These are phyloP conservation scores for Agrocybe praecox DNA, from an alignment of 768 basidiomycete genomes.

Conservation along the genomic window DNA sequence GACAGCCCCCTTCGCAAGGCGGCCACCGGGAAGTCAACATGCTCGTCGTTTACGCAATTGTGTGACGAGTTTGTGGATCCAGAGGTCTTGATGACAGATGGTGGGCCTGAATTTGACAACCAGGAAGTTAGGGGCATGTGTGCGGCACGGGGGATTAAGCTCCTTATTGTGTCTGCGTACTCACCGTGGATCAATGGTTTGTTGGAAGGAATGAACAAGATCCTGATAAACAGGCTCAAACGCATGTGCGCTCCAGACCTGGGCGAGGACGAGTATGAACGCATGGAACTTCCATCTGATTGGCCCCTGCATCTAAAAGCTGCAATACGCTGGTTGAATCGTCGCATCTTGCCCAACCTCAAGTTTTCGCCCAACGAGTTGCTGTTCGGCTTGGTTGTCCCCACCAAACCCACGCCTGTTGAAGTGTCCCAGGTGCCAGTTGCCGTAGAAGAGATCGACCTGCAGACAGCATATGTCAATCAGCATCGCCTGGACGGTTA, in stretches of 20 bases:
- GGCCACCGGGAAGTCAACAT: constrained; percentile 28
- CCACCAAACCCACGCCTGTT: constrained; percentile 20
- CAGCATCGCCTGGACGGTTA: constrained; percentile 33
- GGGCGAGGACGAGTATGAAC: constrained; percentile 23
- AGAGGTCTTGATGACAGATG: constrained; percentile 38
- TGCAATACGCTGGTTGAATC: constrained; percentile 25
- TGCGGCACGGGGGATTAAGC: constrained; percentile 12
- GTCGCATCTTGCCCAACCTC: constrained; percentile 22
- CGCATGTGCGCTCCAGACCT: constrained; percentile 34
- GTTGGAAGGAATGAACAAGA: constrained; percentile 26
- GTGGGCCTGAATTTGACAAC: constrained; percentile 38
- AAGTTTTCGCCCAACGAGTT: constrained; percentile 32
- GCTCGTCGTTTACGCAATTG: constrained; percentile 20
- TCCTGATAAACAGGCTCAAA: constrained; percentile 26
- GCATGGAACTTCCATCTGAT: constrained; percentile 19
- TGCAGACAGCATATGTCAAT: constrained; percentile 28
- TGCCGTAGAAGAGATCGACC: background rate
- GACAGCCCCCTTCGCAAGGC: constrained; percentile 26
- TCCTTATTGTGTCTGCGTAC: constrained; percentile 29
- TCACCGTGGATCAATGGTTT: constrained; percentile 43
- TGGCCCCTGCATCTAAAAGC: constrained; percentile 35
- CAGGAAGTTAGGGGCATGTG: constrained; percentile 30
- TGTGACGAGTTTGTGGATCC: constrained; percentile 19
- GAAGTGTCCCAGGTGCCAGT: background rate
- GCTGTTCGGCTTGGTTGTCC: constrained; percentile 28